Conservation (phyloP, 257 asterid genomes). For the Orobanche coerulescens region DNA sequence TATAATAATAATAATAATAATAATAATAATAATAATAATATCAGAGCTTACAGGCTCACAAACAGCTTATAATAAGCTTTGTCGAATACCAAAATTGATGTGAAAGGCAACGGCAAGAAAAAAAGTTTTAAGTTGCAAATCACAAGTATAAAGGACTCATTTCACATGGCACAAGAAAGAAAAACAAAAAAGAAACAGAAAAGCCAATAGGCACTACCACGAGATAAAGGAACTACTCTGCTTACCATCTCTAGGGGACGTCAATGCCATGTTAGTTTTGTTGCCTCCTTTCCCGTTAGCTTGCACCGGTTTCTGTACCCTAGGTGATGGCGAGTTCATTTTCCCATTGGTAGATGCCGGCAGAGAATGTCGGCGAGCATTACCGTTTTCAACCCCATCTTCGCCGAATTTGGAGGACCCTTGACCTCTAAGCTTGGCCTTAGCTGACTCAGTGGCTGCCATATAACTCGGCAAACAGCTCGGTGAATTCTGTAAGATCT, state of each 20-base stretch:
- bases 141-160: neutral
- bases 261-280: constrained; percentile 42
- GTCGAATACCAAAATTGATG: too few species aligned
- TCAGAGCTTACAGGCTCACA: too few species aligned
- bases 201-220: too few species aligned
- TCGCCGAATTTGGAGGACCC: constrained; percentile 49
- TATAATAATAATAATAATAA: too few species aligned
- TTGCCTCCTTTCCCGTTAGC: constrained; percentile 58
- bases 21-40: too few species aligned
- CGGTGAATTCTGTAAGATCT: constrained; percentile 54
- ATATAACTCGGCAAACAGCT: constrained; percentile 86
- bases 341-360: constrained; percentile 59
- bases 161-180: neutral
- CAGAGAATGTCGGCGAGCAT: constrained; percentile 68
- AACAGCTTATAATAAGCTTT: too few species aligned
- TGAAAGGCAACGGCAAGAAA: too few species aligned
- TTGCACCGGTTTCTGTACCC: constrained; percentile 62
- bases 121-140: too few species aligned
- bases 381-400: constrained; percentile 47
- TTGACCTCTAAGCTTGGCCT: constrained; percentile 89
- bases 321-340: constrained; percentile 56
- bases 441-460: constrained; percentile 90
- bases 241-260: constrained; percentile 69
- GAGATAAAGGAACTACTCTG: neutral
- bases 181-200: too few species aligned